Evolutionary conservation across 192 early-diverging fungal species (phyloP).

Genomic region (Spinellus fusiger): DNA sequence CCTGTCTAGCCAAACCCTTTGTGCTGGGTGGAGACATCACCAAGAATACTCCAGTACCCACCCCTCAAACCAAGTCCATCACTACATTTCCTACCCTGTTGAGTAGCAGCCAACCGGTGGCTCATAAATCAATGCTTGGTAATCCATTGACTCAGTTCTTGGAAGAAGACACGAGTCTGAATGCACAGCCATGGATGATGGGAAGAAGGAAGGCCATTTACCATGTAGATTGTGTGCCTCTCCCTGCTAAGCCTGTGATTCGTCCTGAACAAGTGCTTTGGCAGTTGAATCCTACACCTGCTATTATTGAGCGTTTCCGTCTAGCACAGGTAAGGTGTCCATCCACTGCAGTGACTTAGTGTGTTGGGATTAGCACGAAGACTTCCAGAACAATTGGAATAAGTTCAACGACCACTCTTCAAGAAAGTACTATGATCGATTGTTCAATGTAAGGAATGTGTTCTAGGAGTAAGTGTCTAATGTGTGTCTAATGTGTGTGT

Average conservation of each 20-base stretch:
- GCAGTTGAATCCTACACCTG: not conserved
- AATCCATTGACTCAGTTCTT: not conserved
- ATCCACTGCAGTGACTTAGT: too few relatives aligned
- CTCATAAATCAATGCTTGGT: too few relatives aligned
- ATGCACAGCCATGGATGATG: not conserved
- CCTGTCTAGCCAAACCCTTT: too few relatives aligned
- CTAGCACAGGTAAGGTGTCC: not conserved
- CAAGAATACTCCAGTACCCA: too few relatives aligned
- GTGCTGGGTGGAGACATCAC: too few relatives aligned
- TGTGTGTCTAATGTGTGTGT: not conserved
- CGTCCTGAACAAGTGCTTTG: not conserved
- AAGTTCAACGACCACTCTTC: not conserved
- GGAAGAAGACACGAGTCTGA: not conserved
- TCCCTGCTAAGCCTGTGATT: not conserved
- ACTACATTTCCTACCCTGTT: too few relatives aligned
- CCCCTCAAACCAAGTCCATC: too few relatives aligned
- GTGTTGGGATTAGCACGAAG: not conserved
- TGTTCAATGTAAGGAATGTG: not conserved
- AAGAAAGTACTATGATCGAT: not conserved
- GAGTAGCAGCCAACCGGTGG: too few relatives aligned
- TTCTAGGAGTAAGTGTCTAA: not conserved
- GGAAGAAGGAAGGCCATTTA: not conserved
- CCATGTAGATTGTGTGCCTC: not conserved
- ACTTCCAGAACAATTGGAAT: not conserved
- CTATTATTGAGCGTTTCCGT: not conserved